A percentile compares a stretch with the other conserved stretches of the same genome.
phyloP scores from a whole-genome alignment of 257 asterid genomes.

The Paulownia fortunei region DNA sequence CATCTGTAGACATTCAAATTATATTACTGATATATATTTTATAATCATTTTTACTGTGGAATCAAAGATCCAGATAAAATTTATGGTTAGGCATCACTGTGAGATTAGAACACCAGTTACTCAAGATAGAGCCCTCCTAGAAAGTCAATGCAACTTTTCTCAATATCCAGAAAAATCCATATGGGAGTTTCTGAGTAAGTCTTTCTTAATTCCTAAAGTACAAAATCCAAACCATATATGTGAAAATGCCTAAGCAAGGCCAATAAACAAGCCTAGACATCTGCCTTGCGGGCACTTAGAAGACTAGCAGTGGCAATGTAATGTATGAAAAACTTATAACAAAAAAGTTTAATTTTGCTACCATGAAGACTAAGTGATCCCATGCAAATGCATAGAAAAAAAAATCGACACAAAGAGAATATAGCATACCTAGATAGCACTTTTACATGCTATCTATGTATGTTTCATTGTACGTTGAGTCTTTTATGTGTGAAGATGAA shows the following conservation, averaged over 20 bases:
- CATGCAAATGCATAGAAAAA: not conserved
- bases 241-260: slow-evolving; percentile 8
- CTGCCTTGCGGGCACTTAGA: not conserved
- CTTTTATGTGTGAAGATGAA: not conserved
- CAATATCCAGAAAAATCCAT: slow-evolving; percentile 8
- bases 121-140: not conserved
- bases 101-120: not conserved
- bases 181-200: not conserved
- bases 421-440: not conserved
- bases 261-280: not conserved
- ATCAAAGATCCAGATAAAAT: not conserved
- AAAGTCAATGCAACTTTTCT: not conserved
- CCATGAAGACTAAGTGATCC: not conserved
- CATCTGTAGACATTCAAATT: not conserved
- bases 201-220: not conserved
- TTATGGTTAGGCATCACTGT: not conserved
- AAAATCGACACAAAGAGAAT: not conserved
- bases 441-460: not conserved
- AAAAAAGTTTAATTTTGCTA: not conserved
- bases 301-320: not conserved
- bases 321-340: not conserved
- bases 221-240: not conserved
- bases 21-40: not conserved
- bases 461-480: not conserved
- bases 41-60: not conserved